Conservation (phyloP, 139 green algal species). For the Picochlorum sp. region DNA sequence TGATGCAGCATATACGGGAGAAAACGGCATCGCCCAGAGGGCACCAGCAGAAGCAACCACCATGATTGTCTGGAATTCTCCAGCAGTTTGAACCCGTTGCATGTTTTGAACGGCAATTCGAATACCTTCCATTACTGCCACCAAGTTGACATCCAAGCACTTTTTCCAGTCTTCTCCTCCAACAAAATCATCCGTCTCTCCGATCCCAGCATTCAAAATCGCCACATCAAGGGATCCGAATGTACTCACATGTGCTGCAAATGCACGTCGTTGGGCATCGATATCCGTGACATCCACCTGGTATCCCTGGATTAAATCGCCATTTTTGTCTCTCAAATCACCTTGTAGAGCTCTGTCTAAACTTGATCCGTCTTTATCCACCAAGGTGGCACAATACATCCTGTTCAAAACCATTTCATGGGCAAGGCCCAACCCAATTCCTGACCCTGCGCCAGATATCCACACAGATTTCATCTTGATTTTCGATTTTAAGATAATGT, state of each 20-base stretch:
- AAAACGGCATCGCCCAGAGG: constrained; percentile 60
- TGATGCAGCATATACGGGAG: constrained; percentile 63
- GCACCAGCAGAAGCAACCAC: constrained; percentile 56
- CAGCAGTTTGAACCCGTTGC: constrained; percentile 5
- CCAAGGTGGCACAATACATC: no score
- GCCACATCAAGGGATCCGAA: constrained; percentile 41
- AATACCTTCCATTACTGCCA: constrained; percentile 40
- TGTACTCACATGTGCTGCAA: constrained; percentile 33
- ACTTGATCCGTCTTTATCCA: no score
- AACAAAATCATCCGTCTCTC: constrained; percentile 36
- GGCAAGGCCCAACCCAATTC: no score
- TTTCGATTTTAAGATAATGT: no score
- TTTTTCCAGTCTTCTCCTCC: constrained; percentile 36
- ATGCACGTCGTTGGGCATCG: constrained; percentile 28
- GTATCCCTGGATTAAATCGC: not conserved
- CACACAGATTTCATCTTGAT: no score
- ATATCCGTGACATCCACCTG: constrained; percentile 34
- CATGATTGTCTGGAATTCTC: constrained; percentile 41
- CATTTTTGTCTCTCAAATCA: not conserved
- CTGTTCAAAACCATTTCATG: no score
- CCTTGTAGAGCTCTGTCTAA: no score
- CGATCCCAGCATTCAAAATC: constrained; percentile 71
- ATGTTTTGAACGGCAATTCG: constrained; percentile 26
- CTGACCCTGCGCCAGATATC: no score
- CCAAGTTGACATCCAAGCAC: constrained; percentile 63